phyloP scores from a whole-genome alignment of 495 filamentous ascomycete species.

The Beverwykella pulmonaria region DNA sequence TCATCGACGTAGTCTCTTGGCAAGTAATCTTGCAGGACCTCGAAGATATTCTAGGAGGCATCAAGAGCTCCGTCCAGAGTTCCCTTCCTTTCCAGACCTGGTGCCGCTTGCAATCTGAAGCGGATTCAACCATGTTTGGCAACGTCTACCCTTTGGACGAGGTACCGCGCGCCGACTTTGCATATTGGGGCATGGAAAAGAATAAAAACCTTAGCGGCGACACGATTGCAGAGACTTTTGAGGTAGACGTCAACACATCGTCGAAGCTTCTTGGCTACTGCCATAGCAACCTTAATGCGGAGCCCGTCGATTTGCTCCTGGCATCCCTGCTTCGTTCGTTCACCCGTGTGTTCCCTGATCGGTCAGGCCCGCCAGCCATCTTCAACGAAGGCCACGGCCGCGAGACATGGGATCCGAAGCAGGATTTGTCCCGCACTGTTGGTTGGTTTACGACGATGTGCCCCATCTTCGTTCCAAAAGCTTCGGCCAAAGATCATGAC shows the following conservation, averaged over 20 bases:
- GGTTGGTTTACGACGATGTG: constrained; percentile 33
- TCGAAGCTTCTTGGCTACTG: constrained; percentile 1
- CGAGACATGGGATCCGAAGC: constrained; percentile 19
- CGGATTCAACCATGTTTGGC: neutral
- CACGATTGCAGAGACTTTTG: neutral
- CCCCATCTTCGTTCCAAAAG: constrained; percentile 12
- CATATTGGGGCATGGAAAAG: neutral
- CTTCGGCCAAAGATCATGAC: neutral
- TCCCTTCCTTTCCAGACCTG: constrained; percentile 27
- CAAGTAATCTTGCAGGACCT: constrained; percentile 26
- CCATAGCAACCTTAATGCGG: constrained; percentile 3
- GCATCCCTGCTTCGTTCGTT: constrained; percentile 21
- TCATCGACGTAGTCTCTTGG: constrained; percentile 31
- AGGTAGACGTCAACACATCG: neutral
- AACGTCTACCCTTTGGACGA: neutral
- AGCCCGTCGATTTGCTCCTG: constrained; percentile 24
- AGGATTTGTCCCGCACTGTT: constrained; percentile 25
- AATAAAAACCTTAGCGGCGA: neutral
- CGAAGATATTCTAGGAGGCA: constrained; percentile 15
- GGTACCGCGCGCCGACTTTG: neutral
- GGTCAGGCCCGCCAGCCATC: constrained; percentile 19
- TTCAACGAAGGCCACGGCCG: too few species aligned
- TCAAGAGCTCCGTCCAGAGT: neutral
- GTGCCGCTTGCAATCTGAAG: constrained; percentile 16
- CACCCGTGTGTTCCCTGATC: constrained; percentile 12